A percentile compares a stretch with the other conserved stretches of the same genome.
phyloP scores from a whole-genome alignment of 2,329 filamentous ascomycete species.

The Fusarium beomiforme region DNA sequence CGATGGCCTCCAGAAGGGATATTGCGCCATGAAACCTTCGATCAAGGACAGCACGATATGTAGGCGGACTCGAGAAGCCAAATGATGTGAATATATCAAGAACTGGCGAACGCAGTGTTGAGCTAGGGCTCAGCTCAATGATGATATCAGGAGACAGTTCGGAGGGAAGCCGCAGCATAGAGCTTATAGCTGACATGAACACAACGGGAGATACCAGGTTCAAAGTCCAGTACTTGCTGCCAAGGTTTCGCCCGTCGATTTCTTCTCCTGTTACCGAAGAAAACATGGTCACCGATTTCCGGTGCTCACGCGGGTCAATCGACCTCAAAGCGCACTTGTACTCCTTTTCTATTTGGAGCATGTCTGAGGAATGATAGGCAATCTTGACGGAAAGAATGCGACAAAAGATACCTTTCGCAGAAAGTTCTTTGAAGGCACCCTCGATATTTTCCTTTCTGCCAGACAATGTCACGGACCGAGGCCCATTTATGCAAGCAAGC shows the following conservation, averaged over 20 bases:
- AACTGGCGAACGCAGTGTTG: conserved; percentile 50
- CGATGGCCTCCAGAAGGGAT: conserved; percentile 47
- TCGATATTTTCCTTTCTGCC: conserved; percentile 49
- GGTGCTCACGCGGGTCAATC: conserved; percentile 29
- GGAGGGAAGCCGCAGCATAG: conserved; percentile 45
- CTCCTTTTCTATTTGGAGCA: conserved; percentile 51
- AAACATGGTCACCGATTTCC: conserved; percentile 48
- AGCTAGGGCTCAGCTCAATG: conserved; percentile 55
- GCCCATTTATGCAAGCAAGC: conserved; percentile 58
- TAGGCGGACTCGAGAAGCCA: neutral
- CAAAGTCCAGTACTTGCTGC: conserved; percentile 55
- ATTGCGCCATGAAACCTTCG: conserved; percentile 35
- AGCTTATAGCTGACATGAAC: conserved; percentile 53
- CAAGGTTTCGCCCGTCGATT: conserved; percentile 42
- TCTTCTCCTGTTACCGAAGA: conserved; percentile 52
- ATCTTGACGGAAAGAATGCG: conserved; percentile 50
- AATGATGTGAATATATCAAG: conserved; percentile 47
- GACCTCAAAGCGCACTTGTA: conserved; percentile 46
- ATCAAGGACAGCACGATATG: conserved; percentile 45
- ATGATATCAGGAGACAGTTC: conserved; percentile 48
- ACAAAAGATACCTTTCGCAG: conserved; percentile 46
- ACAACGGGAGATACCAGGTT: conserved; percentile 59
- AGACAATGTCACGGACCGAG: conserved; percentile 56
- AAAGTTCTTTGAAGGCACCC: conserved; percentile 46
- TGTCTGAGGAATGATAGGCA: conserved; percentile 59